Base-by-base conservation (phyloP, 306 rosid genomes). In the Cicer yamashitae region DNA sequence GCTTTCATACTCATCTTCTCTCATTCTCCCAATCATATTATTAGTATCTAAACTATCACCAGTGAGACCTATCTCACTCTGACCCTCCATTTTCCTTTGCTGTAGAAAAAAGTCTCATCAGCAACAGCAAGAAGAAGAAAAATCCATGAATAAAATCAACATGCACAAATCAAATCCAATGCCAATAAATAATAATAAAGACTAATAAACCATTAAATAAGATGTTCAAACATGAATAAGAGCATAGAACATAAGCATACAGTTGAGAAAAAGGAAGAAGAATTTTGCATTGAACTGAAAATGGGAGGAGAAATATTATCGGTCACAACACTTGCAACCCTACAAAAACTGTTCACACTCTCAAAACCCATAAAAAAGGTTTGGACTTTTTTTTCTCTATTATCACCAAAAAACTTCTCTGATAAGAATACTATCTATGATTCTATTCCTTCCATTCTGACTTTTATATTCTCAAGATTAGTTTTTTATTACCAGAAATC, bases 1-100 rank as follows among this genome's bases (percentile, higher is more conserved):
- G 84, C 96, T 96, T 81, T 92, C 99, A 76, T 90, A 85, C 64
- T 78, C 98, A 67, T 96, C 98, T 1, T 88, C 97, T 76, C 98
- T 88, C 80, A 87, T 22, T 85, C 92, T 88, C 67, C 87, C 96
- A 11, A 83, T 64, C 75, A 91, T 78, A 12, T 86, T 78, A 12
- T 86, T 72, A 17, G 85, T 73, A 70, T 92, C 98, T 37, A 88
- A 88, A 81, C 83, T 79, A 22, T 90, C 99, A 72, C 87, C 91
- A 7, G 87, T 74, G 54, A 86, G 79, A 63, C 90, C 90, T 77
- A 90, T 82, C 75, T 91, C 94, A 22, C 82, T 71, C 70, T 79
- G 91, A 13, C 83, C 91, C 48, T 91, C 98, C 98, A 96, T 92
- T 63, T 86, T 92, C 78, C 91, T 79, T 84, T 74, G 82, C 96